Evolutionary conservation across 2,329 filamentous ascomycete species (phyloP).

Genomic region (Metarhizium brunneum): DNA sequence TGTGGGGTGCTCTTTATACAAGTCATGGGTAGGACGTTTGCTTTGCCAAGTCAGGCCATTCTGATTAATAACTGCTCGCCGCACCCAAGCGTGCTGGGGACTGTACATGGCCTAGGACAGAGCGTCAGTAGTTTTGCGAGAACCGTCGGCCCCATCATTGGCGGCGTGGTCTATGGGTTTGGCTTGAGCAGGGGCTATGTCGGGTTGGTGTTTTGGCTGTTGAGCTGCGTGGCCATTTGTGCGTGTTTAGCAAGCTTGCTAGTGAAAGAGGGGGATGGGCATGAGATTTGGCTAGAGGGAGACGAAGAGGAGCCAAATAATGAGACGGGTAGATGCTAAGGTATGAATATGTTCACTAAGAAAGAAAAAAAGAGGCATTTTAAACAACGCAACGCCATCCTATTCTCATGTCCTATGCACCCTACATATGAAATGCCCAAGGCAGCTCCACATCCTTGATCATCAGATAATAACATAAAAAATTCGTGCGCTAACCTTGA

Average conservation of each 20-base stretch:
- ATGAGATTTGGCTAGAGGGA: conserved; percentile 55
- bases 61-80: conserved; percentile 39
- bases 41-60: conserved; percentile 35
- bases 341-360: neutral
- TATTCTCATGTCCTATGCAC: neutral
- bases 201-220: conserved; percentile 37
- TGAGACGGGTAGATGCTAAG: neutral
- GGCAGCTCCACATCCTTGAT: neutral
- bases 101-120: conserved; percentile 43
- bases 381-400: neutral
- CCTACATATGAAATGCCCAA: neutral
- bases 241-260: conserved; percentile 43
- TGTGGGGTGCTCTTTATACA: conserved; percentile 53
- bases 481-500: neutral
- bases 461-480: neutral
- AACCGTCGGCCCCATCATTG: conserved; percentile 50
- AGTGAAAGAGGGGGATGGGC: conserved; percentile 52
- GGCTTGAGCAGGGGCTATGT: conserved; percentile 48
- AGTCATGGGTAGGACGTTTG: conserved; percentile 58
- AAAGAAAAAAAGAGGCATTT: neutral
- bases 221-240: conserved; percentile 38
- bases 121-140: conserved; percentile 48
- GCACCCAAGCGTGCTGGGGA: conserved; percentile 37
- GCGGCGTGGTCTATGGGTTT: conserved; percentile 51
- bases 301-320: conserved; percentile 30